A percentile compares a stretch with the other conserved stretches of the same genome.
These are phyloP conservation scores for Linaria vulgaris DNA, from an alignment of 257 asterid species.

Conservation along the genomic window DNA sequence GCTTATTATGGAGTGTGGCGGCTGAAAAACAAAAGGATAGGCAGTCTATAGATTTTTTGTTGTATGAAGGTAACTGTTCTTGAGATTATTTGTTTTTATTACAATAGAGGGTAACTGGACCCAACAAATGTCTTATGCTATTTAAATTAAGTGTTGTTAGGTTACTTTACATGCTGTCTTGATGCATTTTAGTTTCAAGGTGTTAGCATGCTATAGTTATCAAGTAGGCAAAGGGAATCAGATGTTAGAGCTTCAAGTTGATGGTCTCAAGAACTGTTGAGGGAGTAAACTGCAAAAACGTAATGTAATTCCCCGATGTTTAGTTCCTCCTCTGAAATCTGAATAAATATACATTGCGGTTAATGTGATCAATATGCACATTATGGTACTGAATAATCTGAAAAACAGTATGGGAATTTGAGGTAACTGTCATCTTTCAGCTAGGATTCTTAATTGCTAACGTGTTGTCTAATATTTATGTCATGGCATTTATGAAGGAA, in stretches of 20 bases:
- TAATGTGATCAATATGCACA: background rate
- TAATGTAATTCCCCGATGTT: background rate
- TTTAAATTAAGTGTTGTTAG: slow-evolving; percentile 3
- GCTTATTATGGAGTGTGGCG: slow-evolving; percentile 6
- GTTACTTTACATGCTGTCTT: slow-evolving; percentile 6
- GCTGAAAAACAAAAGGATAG: slow-evolving; percentile 6
- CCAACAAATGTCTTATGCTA: slow-evolving; percentile 2
- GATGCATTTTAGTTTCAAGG: slow-evolving; percentile 5
- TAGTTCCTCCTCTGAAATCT: slow-evolving; percentile 4
- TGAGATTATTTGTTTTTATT: too few relatives aligned
- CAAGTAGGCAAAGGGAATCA: background rate
- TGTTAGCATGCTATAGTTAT: slow-evolving; percentile 11
- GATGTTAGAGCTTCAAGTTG: slow-evolving; percentile 13
- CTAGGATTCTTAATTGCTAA: slow-evolving; percentile 11
- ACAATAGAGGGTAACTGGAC: background rate
- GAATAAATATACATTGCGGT: background rate
- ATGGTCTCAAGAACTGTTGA: background rate
- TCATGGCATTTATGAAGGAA: background rate
- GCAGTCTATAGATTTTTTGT: background rate
- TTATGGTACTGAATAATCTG: background rate
- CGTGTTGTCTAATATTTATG: background rate
- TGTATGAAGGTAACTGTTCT: too few relatives aligned
- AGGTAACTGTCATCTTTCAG: background rate
- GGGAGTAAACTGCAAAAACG: background rate
- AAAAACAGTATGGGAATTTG: background rate